Evolutionary conservation across 2,329 filamentous ascomycete species (phyloP).

Genomic region (Talaromyces albobiverticillius): DNA sequence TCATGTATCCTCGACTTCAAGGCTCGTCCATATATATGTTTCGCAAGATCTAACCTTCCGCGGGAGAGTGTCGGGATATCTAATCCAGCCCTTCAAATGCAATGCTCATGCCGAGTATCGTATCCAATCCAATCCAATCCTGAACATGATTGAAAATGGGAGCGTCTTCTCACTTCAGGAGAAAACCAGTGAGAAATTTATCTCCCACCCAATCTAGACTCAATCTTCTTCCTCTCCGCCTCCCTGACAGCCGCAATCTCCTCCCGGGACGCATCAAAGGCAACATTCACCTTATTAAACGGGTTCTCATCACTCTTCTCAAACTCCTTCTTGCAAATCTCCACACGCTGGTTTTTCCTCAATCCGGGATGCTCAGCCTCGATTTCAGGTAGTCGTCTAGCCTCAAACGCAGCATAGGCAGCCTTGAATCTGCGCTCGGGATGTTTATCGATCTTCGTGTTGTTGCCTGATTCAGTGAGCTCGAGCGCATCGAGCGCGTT

Average conservation of each 20-base stretch:
- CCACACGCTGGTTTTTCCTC: constrained; percentile 78
- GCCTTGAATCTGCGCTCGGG: constrained; percentile 85
- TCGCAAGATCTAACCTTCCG: too few relatives aligned
- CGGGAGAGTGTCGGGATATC: too few relatives aligned
- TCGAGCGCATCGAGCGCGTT: constrained; percentile 86
- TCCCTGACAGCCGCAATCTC: constrained; percentile 67
- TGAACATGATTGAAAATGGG: too few relatives aligned
- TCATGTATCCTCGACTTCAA: too few relatives aligned
- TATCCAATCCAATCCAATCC: too few relatives aligned
- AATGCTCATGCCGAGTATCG: too few relatives aligned
- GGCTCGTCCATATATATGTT: too few relatives aligned
- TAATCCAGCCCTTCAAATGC: too few relatives aligned
- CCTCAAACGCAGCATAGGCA: constrained; percentile 79
- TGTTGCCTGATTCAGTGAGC: constrained; percentile 57
- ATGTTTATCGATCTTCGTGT: constrained; percentile 77
- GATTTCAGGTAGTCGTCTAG: constrained; percentile 78
- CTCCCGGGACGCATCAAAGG: constrained; percentile 74
- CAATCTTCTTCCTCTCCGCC: constrained; percentile 69
- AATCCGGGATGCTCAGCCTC: constrained; percentile 77
- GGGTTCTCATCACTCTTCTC: constrained; percentile 93
- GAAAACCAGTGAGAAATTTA: constrained; percentile 18
- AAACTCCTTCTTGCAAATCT: constrained; percentile 85
- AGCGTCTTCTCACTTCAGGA: too few relatives aligned
- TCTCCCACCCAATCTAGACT: constrained; percentile 57
- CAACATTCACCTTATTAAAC: constrained; percentile 77